phyloP scores from a whole-genome alignment of 2,329 filamentous ascomycete genomes.

The Aspergillus pseudotamarii region DNA sequence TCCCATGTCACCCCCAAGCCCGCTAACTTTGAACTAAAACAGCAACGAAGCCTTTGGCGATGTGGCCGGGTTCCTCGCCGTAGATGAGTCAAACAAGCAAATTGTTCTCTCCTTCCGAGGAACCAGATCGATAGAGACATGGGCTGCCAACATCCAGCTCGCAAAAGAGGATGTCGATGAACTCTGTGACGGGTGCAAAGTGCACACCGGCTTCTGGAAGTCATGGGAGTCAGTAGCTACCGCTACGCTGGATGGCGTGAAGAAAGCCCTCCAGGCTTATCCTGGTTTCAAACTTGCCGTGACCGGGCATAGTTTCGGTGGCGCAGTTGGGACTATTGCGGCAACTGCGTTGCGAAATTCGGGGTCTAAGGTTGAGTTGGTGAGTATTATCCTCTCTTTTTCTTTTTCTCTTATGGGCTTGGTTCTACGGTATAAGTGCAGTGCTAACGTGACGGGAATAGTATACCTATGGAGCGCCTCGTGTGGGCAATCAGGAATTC shows the following conservation, averaged over 20 bases:
- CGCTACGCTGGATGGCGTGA: constrained; percentile 42
- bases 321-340: constrained; percentile 53
- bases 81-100: constrained; percentile 47
- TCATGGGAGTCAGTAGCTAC: constrained; percentile 46
- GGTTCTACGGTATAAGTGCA: not conserved
- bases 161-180: constrained; percentile 30
- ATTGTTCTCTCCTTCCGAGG: constrained; percentile 43
- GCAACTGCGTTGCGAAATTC: constrained; percentile 48
- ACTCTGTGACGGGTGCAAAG: constrained; percentile 49
- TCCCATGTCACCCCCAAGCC: not conserved
- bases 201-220: constrained; percentile 51
- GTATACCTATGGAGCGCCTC: constrained; percentile 49
- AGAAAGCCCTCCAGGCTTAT: constrained; percentile 31
- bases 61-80: constrained; percentile 51
- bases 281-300: constrained; percentile 48
- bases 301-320: constrained; percentile 57
- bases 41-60: constrained; percentile 37
- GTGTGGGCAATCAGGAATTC: constrained; percentile 43
- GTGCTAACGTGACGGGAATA: constrained; percentile 20
- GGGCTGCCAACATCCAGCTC: constrained; percentile 38
- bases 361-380: constrained; percentile 46
- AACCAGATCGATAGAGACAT: constrained; percentile 33
- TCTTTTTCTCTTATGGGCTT: not conserved
- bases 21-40: not conserved
- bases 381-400: constrained; percentile 29